Base-by-base conservation (phyloP, 768 basidiomycete species). In the Trametes meyenii region DNA sequence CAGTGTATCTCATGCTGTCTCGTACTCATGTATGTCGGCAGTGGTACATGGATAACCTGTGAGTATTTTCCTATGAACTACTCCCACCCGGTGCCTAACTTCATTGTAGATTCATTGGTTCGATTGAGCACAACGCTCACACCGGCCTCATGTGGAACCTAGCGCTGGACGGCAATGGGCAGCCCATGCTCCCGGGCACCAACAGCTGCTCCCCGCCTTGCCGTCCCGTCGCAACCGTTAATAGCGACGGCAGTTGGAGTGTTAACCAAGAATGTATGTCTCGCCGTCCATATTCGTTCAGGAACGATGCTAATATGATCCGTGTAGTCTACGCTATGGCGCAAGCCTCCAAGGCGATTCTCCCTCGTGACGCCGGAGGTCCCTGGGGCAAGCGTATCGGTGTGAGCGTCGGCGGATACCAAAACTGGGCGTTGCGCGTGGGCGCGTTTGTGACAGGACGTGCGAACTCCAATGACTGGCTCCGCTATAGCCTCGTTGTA, bases 31-130 rank as follows among this genome's bases (percentile, higher is more conserved):
- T 33, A 33, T 3, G 29, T 33, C 29, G 40, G 42, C 58, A 86
- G 85, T 89, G 87, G 87, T 85, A 87, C 62, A 83, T 87, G 81
- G 79, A 85, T 61, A 86, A 87, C 66, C 72, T 89, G 84, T 88
- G 60, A 50, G 81, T 64, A 13, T 48, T 44, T 33, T 44, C 8
- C 50, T 39, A 21, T 21, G 45, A 38, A 60, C 53, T 53, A 11
- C 48, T 64, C 8, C 56, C 43, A 71, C 72, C 45, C 65, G 72
- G 53, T 70, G 52, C 11, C 53, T 42, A 1, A 42, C 21, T n/a
- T 55, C 35, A n/a, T 16, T 45, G 45, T 39, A 75, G 74, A 16
- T 81, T 78, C 69, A 78, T 80, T 36, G 79, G 82, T n/a, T 60
- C 76, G 5, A 64, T 81, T 21, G 68, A 75, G 58, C 74, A 78